Evolutionary conservation across 192 early-diverging fungal genomes (phyloP), one percentile per base, ranked within the genome.

Genomic region (Mortierella antarctica): DNA sequence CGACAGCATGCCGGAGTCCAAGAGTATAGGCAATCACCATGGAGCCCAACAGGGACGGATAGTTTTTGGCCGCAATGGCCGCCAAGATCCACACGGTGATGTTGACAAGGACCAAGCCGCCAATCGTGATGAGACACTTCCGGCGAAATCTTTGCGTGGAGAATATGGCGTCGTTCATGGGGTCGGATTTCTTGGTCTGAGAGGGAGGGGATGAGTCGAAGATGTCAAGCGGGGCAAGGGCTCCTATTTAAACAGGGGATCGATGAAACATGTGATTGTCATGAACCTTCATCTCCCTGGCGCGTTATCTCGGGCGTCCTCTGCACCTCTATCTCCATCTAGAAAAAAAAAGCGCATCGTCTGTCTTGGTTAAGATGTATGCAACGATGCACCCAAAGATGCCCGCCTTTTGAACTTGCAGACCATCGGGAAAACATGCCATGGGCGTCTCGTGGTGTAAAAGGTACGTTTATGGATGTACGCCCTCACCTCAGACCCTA

Each of bases 1-100:
- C 87, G 12, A 89, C 82, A n/a, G 87, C 88, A 60, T 89, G 88
- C 40, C 88, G 81, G 56, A 89, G 82, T 46, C 88, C 88, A 3
- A 89, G 78, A 6, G 82, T 83, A 55, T 86, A 89, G 21, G 86
- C 86, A 12, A 89, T 49, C 0, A 75, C 70, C 56, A 82, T 85
- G 14, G 84, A 77, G 9, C 85, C 86, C 12, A 89, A 18, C 7
- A 87, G 65, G 8, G 67, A 70, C 11, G 88, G 86, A 54, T 83
- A 86, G 6, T 62, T 42, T 11, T 50, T 71, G 20, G 83, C 83
- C 14, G 76, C 56, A 51, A 83, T 47, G 6, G 59, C 75, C 9
- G 84, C 69, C 11, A 75, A 77, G 6, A 85, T 68, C 86, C 88
- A 89, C 6, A 86, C 71, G 12, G 60, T 17, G 23, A 87, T 68